These are phyloP conservation scores for Mortierella sp. DNA, from an alignment of 371 early-diverging fungal genomes.

Conservation along the genomic window DNA sequence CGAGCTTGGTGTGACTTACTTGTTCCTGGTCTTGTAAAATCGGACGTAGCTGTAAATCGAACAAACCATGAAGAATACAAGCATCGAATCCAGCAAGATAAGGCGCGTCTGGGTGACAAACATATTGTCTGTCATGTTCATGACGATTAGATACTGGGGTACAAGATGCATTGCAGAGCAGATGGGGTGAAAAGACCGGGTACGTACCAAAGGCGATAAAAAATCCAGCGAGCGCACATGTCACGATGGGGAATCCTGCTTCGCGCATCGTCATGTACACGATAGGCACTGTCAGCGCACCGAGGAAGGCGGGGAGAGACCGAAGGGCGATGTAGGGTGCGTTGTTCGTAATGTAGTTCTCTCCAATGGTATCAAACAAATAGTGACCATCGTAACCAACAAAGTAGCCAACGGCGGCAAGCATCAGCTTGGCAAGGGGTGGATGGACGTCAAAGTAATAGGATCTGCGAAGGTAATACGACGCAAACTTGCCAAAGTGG, in stretches of 20 bases:
- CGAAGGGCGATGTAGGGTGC: constrained; percentile 93
- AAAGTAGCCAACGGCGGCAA: constrained; percentile 86
- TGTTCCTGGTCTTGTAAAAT: constrained; percentile 84
- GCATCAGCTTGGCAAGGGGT: constrained; percentile 97
- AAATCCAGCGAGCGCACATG: constrained; percentile 78
- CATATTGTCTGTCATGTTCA: constrained; percentile 75
- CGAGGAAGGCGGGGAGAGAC: constrained; percentile 81
- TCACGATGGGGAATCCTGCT: constrained; percentile 83
- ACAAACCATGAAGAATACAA: constrained; percentile 87
- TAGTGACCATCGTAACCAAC: constrained; percentile 95
- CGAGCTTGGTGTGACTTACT: no score
- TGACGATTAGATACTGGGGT: neutral
- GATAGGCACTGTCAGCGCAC: constrained; percentile 81
- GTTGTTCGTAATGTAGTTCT: constrained; percentile 85
- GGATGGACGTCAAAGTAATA: constrained; percentile 99
- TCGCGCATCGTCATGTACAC: constrained; percentile 88
- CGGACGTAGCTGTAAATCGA: constrained; percentile 86
- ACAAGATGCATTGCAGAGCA: neutral
- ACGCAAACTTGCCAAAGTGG: constrained; percentile 99
- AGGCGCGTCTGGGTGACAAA: constrained; percentile 91
- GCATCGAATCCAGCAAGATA: constrained; percentile 93
- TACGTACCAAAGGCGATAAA: constrained; percentile 88
- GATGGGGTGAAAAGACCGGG: no score
- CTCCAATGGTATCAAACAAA: constrained; percentile 93
- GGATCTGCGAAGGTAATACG: constrained; percentile 88